These are phyloP conservation scores for Alloascoidea hylecoeti DNA, from an alignment of 805 yeast species.

Conservation along the genomic window DNA sequence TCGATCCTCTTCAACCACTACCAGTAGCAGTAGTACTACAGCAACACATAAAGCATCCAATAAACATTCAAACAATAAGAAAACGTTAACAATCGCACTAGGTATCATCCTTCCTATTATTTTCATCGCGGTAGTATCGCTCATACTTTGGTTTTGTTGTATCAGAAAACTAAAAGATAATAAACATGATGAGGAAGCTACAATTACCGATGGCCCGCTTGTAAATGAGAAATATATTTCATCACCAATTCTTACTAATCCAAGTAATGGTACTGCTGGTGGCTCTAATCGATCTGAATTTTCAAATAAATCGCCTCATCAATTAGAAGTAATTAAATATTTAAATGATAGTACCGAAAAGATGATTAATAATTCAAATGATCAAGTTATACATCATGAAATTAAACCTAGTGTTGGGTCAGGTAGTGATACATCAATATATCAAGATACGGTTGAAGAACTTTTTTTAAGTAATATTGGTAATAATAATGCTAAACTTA, in stretches of 20 bases:
- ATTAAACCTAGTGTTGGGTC: no score
- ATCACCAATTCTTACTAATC: no score
- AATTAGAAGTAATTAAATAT: no score
- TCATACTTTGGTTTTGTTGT: constrained; percentile 39
- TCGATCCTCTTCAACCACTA: constrained; percentile 14
- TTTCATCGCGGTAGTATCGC: constrained; percentile 29
- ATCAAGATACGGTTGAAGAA: background rate
- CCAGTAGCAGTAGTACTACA: no score
- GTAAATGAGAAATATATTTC: background rate
- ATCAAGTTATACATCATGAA: no score
- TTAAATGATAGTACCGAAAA: no score
- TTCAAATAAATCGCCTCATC: no score
- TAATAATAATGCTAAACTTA: background rate
- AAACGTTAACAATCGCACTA: constrained; percentile 71
- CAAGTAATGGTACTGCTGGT: background rate
- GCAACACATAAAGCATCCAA: constrained; percentile 17
- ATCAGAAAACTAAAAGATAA: constrained; percentile 28
- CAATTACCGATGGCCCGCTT: no score
- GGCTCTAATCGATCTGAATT: no score
- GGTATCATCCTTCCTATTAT: constrained; percentile 75
- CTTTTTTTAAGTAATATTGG: constrained; percentile 9
- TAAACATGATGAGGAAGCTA: constrained; percentile 8
- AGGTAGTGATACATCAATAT: no score
- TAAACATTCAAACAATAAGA: no score
- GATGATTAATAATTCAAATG: no score